Conservation (phyloP, 2,329 filamentous ascomycete species). For the Talaromyces sp. region DNA sequence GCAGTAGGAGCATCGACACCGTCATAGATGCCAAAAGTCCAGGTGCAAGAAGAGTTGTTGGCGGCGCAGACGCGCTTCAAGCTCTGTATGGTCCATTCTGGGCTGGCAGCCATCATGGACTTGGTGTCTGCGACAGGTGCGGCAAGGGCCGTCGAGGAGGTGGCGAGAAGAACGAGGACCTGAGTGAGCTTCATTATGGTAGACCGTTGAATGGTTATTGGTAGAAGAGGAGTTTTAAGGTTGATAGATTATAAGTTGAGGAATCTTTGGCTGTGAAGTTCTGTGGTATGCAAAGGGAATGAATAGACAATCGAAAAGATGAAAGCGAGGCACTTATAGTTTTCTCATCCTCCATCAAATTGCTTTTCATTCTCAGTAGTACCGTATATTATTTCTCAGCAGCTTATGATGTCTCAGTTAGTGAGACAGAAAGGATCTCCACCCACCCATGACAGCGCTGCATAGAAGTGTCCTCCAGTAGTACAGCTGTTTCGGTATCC, state of each 20-base stretch:
- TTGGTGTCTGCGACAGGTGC: constrained; percentile 29
- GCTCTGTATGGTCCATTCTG: constrained; percentile 42
- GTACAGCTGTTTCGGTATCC: neutral
- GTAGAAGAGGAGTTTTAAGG: neutral
- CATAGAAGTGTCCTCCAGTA: neutral
- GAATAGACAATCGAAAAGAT: neutral
- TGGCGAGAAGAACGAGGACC: constrained; percentile 33
- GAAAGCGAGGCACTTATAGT: neutral
- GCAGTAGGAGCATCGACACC: constrained; percentile 22
- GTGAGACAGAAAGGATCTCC: neutral
- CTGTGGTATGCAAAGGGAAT: neutral
- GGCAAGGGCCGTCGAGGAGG: constrained; percentile 32
- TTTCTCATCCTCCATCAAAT: neutral
- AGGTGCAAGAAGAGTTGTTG: constrained; percentile 39
- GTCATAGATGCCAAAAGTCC: constrained; percentile 42
- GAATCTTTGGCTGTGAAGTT: neutral
- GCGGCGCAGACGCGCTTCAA: constrained; percentile 40
- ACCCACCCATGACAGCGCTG: neutral
- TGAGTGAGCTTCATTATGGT: constrained; percentile 44
- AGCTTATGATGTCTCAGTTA: neutral
- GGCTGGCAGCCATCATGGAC: constrained; percentile 39
- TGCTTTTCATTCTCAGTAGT: neutral
- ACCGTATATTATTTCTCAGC: neutral
- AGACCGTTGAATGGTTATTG: constrained; percentile 10
- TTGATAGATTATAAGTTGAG: neutral